Conservation (phyloP, 352 stramenopile species). For the Phytophthora citricola region DNA sequence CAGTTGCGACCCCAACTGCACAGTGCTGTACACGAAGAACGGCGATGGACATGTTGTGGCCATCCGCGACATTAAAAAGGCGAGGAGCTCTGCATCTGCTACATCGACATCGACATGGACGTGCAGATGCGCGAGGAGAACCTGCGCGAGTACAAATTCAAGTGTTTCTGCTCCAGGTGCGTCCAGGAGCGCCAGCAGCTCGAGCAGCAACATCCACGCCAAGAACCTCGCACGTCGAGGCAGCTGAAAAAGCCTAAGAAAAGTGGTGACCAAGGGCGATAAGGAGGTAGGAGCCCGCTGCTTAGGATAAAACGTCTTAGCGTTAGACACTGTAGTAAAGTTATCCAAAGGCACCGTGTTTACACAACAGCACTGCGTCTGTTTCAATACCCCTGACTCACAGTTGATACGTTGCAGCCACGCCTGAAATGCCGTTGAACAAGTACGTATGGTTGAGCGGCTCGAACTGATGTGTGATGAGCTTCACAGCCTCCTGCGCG, state of each 20-base stretch:
- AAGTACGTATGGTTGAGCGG: conserved; percentile 98
- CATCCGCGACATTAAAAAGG: conserved; percentile 73
- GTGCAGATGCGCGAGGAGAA: conserved; percentile 71
- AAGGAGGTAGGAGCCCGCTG: conserved; percentile 10
- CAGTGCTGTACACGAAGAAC: conserved; percentile 89
- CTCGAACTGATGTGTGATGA: conserved; percentile 98
- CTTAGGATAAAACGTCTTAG: conserved; percentile 11
- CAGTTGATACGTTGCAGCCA: conserved; percentile 76
- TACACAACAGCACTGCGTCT: neutral
- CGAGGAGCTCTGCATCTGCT: conserved; percentile 96
- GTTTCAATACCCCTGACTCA: conserved; percentile 37
- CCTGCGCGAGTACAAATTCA: conserved; percentile 85
- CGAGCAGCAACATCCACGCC: conserved; percentile 7
- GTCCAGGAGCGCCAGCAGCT: conserved; percentile 49
- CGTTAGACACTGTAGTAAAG: conserved; percentile 12
- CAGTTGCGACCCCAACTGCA: conserved; percentile 94
- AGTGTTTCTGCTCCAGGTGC: conserved; percentile 74
- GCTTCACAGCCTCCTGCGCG: conserved; percentile 97
- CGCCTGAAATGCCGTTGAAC: conserved; percentile 96
- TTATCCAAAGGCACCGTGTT: neutral
- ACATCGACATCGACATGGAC: conserved; percentile 91
- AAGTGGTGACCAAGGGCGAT: conserved; percentile 11
- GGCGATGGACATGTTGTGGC: conserved; percentile 74
- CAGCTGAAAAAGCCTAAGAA: conserved; percentile 25
- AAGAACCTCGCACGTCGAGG: conserved; percentile 1